Evolutionary conservation across 1,284 basidiomycete genomes (phyloP), one percentile per base, ranked within the genome.

Genomic region (Veloboletus limbatus): DNA sequence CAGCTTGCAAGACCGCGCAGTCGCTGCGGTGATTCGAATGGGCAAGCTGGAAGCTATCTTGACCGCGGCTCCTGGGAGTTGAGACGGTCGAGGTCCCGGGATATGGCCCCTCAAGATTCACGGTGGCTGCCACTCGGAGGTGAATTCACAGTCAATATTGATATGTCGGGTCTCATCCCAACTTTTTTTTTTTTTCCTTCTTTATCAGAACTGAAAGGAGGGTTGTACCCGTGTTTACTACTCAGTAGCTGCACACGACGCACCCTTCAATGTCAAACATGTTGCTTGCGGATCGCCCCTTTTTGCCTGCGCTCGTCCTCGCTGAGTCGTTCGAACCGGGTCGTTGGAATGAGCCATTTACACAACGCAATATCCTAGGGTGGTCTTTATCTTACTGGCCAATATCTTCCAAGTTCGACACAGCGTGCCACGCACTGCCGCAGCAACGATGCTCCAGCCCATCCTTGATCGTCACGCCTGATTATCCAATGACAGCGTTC

Each of bases 281-380:
- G 10, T 71, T 86, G 14, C 70, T 87, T 13, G 85, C 82, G 42
- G 83, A 87, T 63, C 82, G 83, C 51, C 69, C 86, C 1, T 88
- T 85, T 59, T 86, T 81, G 34, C 83, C 82, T 10, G 77, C 78
- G 3, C 68, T 88, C 6, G 74, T 82, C 45, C 70, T 87, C 17
- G 79, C 81, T 2, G 82, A 87, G 58, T 68, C 73, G 20, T 78
- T 88, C 8, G 81, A 88, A 60, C 63, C 73, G 42, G 46, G 47
- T 32, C 45, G 48, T 18, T 43, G 47, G 20, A 48, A 57, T 65
- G 48, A 48, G 56, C 25, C 14, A n/a, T 33, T n/a, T n/a, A n/a
- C 25, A 26, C 26, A 27, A 27, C 11, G 11, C 26, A 13, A 27
- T 13, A 30, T 26, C 33, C 39, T n/a, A n/a, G n/a, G n/a, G n/a